Evolutionary conservation across 331 rosid species (phyloP).

Genomic region (Dryas integrifolia): DNA sequence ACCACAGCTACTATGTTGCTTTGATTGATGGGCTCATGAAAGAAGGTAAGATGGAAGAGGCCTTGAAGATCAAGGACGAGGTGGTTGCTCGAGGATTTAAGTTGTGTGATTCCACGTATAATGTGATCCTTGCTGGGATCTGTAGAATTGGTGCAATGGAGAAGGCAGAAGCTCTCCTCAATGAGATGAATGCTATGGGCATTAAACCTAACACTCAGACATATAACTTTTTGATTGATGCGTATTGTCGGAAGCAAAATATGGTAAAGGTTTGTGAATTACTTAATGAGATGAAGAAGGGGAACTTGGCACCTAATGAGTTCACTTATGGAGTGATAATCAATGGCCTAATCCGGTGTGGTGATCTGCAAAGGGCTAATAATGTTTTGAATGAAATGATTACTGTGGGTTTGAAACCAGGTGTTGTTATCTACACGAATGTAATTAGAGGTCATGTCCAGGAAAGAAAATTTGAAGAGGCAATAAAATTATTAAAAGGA

Average conservation of each 20-base stretch:
- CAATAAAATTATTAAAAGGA: constrained; percentile 29
- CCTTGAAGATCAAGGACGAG: constrained; percentile 41
- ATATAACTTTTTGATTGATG: constrained; percentile 41
- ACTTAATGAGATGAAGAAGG: constrained; percentile 44
- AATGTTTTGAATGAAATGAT: constrained; percentile 38
- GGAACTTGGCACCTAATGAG: constrained; percentile 30
- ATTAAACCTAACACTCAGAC: constrained; percentile 27
- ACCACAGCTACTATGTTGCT: constrained; percentile 28
- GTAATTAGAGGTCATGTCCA: constrained; percentile 41
- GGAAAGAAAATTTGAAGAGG: constrained; percentile 41
- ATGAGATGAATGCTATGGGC: constrained; percentile 37
- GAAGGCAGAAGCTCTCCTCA: constrained; percentile 37
- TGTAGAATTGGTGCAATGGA: constrained; percentile 44
- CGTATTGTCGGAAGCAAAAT: constrained; percentile 35
- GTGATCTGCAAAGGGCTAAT: constrained; percentile 39
- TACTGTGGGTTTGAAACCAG: constrained; percentile 36
- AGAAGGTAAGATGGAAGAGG: constrained; percentile 42
- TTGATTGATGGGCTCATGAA: constrained; percentile 48
- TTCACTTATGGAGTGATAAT: constrained; percentile 42
- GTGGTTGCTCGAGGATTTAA: constrained; percentile 34
- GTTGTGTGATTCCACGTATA: constrained; percentile 28
- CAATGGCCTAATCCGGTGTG: constrained; percentile 35
- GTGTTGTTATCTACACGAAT: constrained; percentile 33
- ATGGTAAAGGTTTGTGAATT: constrained; percentile 33
- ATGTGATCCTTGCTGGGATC: constrained; percentile 39